Conservation (phyloP, 208 protist genomes). For the Leishmania mexicana region DNA sequence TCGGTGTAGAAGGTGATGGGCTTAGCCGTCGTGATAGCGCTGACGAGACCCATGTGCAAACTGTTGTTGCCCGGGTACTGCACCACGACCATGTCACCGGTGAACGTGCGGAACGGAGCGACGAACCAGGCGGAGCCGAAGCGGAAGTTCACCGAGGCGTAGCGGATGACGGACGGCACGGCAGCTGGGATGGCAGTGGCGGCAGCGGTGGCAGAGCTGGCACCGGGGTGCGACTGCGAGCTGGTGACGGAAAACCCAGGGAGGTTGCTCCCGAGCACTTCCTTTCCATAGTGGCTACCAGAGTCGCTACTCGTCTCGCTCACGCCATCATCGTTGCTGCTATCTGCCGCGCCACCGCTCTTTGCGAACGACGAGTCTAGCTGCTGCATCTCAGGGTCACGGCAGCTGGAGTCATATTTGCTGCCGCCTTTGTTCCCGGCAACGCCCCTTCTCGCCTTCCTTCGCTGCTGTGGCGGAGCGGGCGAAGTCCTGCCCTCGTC, state of each 20-base stretch:
- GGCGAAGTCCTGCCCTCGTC: slow-evolving; percentile 1
- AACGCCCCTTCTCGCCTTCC: slow-evolving; percentile 2
- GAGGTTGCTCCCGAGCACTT: neutral
- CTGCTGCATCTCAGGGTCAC: neutral
- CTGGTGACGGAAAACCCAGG: slow-evolving; percentile 21
- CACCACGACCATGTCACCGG: slow-evolving; percentile 85
- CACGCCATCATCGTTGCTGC: slow-evolving; percentile 47
- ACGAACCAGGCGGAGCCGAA: slow-evolving; percentile 90
- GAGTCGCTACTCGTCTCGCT: slow-evolving; percentile 50
- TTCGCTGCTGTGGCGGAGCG: neutral
- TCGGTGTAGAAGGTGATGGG: slow-evolving; percentile 74
- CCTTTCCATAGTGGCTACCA: slow-evolving; percentile 21
- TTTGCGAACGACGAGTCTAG: neutral
- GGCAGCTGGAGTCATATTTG: slow-evolving; percentile 12
- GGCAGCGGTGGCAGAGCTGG: neutral
- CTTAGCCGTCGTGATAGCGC: slow-evolving; percentile 64
- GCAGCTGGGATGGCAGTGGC: slow-evolving; percentile 3
- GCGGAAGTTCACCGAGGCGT: slow-evolving; percentile 87
- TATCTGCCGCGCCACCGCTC: slow-evolving; percentile 10
- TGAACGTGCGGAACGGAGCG: slow-evolving; percentile 72
- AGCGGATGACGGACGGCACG: slow-evolving; percentile 44
- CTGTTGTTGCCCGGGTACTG: slow-evolving; percentile 69
- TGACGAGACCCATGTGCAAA: slow-evolving; percentile 82
- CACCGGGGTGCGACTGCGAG: slow-evolving; percentile 10
- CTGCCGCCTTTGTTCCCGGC: neutral